Base-by-base conservation (phyloP, 352 stramenopile species). In the Halophytophthora batemanensis region DNA sequence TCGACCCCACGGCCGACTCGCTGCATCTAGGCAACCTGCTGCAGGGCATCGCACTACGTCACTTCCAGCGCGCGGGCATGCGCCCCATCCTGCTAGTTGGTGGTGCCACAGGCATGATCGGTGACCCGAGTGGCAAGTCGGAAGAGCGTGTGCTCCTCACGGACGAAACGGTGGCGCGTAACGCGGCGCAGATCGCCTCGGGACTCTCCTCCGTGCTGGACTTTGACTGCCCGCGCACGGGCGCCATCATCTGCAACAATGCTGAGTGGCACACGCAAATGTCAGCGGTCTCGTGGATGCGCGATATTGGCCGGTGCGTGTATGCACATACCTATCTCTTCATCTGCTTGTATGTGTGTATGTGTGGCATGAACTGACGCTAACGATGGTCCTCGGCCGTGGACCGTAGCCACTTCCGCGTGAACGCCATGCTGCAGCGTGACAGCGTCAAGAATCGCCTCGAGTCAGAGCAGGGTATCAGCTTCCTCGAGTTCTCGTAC, bases 401-500 rank as follows among this genome's bases (percentile, higher is more conserved):
- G 34, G 4, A 37, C 11, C 41, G 42, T 44, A 88, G 82, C 38
- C 81, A 93, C 59, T 99, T 99, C 65, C 97, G 96, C 34, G 96
- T 99, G 39, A 99, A 98, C 67, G 81, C 93, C n/a, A 99, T 99
- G 97, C 70, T 99, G 41, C 81, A 81, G 37, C 96, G 97, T 54
- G 97, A 99, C 55, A 98, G 92, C 47, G 97, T 99, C 11, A 98
- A 98, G 66, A 91, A 98, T 70, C 85, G 97, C 14, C 76, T 99
- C 23, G 74, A 90, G 38, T 86, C 89, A 33, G 96, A 98, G 59
- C 87, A 97, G 22, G 90, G 90, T 40, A 93, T 99, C 68, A 98
- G 85, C 53, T 99, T 99, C 74, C 87, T 99, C 50, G 97, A 99
- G 82, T 99, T 99, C 61, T 98, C 98, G 59, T 99, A 99, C 77